Evolutionary conservation across 148 eudicot species (phyloP).

Genomic region (Arbutus unedo): DNA sequence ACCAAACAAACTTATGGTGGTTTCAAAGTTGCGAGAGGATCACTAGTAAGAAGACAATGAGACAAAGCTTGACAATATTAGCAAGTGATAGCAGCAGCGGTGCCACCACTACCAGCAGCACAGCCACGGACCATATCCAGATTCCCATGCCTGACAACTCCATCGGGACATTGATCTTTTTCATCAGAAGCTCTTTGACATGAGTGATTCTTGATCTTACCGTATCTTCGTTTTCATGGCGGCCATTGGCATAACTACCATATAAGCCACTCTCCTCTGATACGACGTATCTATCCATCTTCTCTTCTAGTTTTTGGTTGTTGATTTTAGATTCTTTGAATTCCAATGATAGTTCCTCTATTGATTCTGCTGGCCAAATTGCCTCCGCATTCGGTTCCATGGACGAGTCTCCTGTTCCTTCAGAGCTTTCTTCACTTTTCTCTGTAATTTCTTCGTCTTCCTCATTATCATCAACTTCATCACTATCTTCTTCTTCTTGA

Average conservation of each 20-base stretch:
- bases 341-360: constrained; percentile 14
- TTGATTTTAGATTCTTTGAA: background rate
- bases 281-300: background rate
- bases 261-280: background rate
- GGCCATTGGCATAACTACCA: background rate
- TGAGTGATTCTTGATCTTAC: background rate
- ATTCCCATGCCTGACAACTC: constrained; percentile 9
- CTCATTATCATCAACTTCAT: background rate
- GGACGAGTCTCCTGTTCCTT: constrained; percentile 34
- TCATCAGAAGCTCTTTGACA: background rate
- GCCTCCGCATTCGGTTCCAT: constrained; percentile 27
- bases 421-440: constrained; percentile 29
- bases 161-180: background rate
- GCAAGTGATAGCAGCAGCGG: constrained; percentile 17
- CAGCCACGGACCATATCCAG: constrained; percentile 5
- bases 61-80: constrained; percentile 3
- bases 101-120: constrained; percentile 4
- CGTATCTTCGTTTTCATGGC: background rate
- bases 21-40: background rate
- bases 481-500: constrained; percentile 10
- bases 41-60: background rate
- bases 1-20: background rate
- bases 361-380: constrained; percentile 27
- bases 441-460: constrained; percentile 15
- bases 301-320: constrained; percentile 7